Evolutionary conservation across 768 basidiomycete species (phyloP), one percentile per base, ranked within the genome.

Genomic region (Roridomyces roridus): DNA sequence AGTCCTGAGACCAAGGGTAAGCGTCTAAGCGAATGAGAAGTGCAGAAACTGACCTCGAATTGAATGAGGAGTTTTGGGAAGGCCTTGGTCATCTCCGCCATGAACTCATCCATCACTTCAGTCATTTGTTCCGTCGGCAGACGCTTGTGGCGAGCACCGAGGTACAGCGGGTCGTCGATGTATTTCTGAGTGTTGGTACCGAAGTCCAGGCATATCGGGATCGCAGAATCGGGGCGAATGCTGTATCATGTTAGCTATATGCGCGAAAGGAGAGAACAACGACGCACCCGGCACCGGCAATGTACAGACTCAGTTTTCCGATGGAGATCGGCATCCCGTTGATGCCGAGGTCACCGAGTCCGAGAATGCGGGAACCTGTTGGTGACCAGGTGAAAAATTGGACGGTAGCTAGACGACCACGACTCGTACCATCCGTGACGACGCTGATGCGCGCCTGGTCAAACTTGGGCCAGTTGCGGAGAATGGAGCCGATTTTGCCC

Each of bases 71-170:
- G 79, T 63, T 90, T 87, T 0, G 94, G 94, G 80, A 89, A 95
- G 11, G 81, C 77, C 36, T 68, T 68, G 17, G 80, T 74, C 81
- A 96, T 91, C 71, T 91, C 92, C 36, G 77, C 68, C 91, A 97
- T 94, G 74, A 97, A 95, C 69, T 93, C 90, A 67, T 95, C 92
- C 89, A 97, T 92, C 72, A 96, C 94, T 42, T 80, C 89, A 18
- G 81, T 80, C 79, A 91, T 89, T 65, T 85, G 85, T 18, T 75
- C 74, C 23, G 85, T 83, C 0, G 84, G 75, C 23, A 86, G 76
- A 47, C 92, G 85, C 63, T 80, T 85, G 66, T 88, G 85, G 44
- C 91, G 85, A 37, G 91, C 80, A 24, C 96, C 96, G 63, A 96
- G 84, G 74, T 98, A 98, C 24, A 96, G 76, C 1, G 94, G 93